A percentile compares a stretch with the other conserved stretches of the same genome.
These are phyloP conservation scores for Sordariomycetes sp. DNA, from an alignment of 2,329 filamentous ascomycete species.

Conservation along the genomic window DNA sequence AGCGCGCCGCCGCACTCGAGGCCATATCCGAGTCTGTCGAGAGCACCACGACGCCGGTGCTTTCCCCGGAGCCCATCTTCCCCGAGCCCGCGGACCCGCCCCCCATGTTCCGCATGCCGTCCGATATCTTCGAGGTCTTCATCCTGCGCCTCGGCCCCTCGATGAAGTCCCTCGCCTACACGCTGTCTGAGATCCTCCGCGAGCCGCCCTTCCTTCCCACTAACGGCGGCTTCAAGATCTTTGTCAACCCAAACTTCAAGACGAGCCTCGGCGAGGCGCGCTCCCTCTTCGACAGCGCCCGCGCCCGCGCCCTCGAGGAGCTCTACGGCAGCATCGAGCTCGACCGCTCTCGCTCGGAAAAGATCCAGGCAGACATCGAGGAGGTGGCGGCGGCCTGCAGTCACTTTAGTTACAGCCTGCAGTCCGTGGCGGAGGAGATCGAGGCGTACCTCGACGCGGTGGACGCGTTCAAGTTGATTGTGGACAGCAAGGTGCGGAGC, in stretches of 20 bases:
- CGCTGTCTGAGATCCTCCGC: slow-evolving; percentile 74
- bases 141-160: slow-evolving; percentile 81
- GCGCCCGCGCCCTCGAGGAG: slow-evolving; percentile 61
- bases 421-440: slow-evolving; percentile 85
- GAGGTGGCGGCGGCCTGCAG: slow-evolving; percentile 97
- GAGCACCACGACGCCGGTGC: neutral
- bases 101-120: slow-evolving; percentile 42
- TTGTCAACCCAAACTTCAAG: slow-evolving; percentile 66
- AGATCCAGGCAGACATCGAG: slow-evolving; percentile 83
- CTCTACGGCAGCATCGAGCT: slow-evolving; percentile 73
- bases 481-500: slow-evolving; percentile 45
- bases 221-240: slow-evolving; percentile 42
- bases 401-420: slow-evolving; percentile 85
- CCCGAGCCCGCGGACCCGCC: neutral
- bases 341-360: slow-evolving; percentile 52
- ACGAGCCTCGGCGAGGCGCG: slow-evolving; percentile 72
- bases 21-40: neutral
- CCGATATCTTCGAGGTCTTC: slow-evolving; percentile 85
- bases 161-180: slow-evolving; percentile 92
- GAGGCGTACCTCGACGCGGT: slow-evolving; percentile 70
- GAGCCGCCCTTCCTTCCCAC: slow-evolving; percentile 72
- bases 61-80: slow-evolving; percentile 3
- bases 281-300: slow-evolving; percentile 61
- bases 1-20: neutral
- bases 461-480: slow-evolving; percentile 68